Evolutionary conservation across 2,329 filamentous ascomycete genomes (phyloP).

Genomic region (Pseudocercospora pini-densiflorae): DNA sequence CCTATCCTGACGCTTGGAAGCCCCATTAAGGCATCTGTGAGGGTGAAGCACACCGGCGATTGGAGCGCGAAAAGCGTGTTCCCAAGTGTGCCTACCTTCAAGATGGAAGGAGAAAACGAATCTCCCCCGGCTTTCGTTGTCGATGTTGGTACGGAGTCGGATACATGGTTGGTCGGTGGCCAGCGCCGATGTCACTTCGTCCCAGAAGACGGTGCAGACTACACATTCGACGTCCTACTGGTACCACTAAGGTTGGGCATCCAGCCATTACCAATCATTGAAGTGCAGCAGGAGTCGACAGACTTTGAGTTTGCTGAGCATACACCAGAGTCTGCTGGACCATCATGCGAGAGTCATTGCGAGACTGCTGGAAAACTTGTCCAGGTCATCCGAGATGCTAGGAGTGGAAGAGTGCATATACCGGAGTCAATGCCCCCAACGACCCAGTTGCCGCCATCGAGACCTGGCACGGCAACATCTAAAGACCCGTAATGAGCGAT

Average conservation of each 20-base stretch:
- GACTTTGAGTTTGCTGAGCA: conserved; percentile 35
- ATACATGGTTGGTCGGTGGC: conserved; percentile 88
- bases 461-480: conserved; percentile 23
- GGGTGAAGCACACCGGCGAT: conserved; percentile 59
- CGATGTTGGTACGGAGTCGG: conserved; percentile 71
- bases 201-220: conserved; percentile 40
- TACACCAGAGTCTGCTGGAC: conserved; percentile 29
- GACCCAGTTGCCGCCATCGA: conserved; percentile 14
- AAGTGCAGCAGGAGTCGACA: conserved; percentile 68
- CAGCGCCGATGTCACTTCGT: conserved; percentile 78
- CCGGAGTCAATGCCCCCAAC: conserved; percentile 15
- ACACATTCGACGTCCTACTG: conserved; percentile 70
- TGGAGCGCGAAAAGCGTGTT: conserved; percentile 60
- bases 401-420: conserved; percentile 23
- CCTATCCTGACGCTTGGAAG: conserved; percentile 64
- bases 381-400: conserved; percentile 55
- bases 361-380: conserved; percentile 78
- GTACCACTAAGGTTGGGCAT: conserved; percentile 80
- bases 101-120: conserved; percentile 23
- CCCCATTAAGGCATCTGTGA: conserved; percentile 66
- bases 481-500: conserved; percentile 3
- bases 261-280: conserved; percentile 76
- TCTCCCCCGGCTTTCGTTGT: conserved; percentile 72
- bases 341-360: conserved; percentile 78
- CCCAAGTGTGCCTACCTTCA: conserved; percentile 29